These are phyloP conservation scores for Terfezia claveryi DNA, from an alignment of 495 filamentous ascomycete genomes.

Conservation along the genomic window DNA sequence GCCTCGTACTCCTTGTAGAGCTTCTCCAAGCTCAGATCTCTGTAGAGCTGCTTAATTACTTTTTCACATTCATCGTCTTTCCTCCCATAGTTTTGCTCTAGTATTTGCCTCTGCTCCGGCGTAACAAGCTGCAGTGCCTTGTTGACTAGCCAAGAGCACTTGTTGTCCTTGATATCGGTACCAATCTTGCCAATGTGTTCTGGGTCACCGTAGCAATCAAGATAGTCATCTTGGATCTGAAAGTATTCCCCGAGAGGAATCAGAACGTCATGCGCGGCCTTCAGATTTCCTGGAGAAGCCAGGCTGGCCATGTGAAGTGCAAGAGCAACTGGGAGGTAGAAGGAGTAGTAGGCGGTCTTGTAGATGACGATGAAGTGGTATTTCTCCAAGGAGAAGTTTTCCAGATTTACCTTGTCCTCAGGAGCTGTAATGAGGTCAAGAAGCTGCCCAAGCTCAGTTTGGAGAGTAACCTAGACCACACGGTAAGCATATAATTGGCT, in stretches of 20 bases:
- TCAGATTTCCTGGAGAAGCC: constrained; percentile 64
- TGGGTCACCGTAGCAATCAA: constrained; percentile 87
- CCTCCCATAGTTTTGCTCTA: constrained; percentile 69
- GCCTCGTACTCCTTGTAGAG: constrained; percentile 79
- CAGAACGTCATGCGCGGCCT: constrained; percentile 69
- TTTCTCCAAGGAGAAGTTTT: constrained; percentile 86
- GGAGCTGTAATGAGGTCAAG: constrained; percentile 91
- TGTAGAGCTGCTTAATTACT: constrained; percentile 66
- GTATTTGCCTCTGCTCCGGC: constrained; percentile 58
- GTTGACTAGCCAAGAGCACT: constrained; percentile 95
- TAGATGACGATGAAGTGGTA: constrained; percentile 97
- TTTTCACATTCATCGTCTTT: constrained; percentile 65
- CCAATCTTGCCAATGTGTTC: constrained; percentile 90
- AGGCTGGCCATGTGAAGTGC: constrained; percentile 60
- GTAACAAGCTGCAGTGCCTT: constrained; percentile 59
- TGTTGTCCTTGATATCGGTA: constrained; percentile 97
- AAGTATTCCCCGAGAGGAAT: constrained; percentile 99
- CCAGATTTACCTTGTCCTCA: constrained; percentile 71
- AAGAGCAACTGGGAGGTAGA: constrained; percentile 93
- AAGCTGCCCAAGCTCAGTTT: constrained; percentile 84
- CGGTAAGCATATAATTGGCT: too few species aligned
- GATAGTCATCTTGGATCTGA: constrained; percentile 96
- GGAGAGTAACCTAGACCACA: constrained; percentile 32
- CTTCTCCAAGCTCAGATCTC: constrained; percentile 60
- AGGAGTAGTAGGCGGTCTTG: constrained; percentile 97